Evolutionary conservation across 2,329 filamentous ascomycete species (phyloP).

Genomic region (Sporothrix humicola): DNA sequence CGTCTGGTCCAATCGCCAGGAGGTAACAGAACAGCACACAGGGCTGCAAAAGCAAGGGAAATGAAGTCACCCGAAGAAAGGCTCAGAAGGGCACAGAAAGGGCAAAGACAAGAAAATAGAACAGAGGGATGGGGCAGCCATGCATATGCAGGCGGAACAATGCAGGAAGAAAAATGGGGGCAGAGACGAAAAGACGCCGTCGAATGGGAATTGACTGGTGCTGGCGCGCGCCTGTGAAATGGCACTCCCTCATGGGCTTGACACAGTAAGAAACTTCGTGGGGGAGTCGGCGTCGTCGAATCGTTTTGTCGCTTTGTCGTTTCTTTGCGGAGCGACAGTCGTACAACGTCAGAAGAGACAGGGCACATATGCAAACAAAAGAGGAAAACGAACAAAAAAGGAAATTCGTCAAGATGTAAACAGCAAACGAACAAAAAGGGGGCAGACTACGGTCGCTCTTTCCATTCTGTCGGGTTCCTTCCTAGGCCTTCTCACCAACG

Average conservation of each 20-base stretch:
- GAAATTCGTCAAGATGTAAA: neutral
- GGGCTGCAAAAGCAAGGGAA: constrained; percentile 20
- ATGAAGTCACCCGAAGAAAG: neutral
- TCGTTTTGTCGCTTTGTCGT: neutral
- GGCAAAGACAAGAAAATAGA: neutral
- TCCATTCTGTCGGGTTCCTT: neutral
- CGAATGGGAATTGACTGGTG: neutral
- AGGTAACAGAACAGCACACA: neutral
- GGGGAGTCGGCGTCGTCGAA: neutral
- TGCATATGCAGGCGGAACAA: constrained; percentile 33
- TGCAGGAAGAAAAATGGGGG: neutral
- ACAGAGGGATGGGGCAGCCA: constrained; percentile 30
- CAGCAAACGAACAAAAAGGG: neutral
- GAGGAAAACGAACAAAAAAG: neutral
- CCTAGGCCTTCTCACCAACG: neutral
- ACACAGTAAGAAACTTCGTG: too few relatives aligned
- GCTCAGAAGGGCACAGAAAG: neutral
- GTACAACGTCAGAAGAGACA: neutral
- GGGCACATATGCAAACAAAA: neutral
- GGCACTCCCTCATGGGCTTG: neutral
- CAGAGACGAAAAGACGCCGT: neutral
- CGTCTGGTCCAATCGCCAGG: constrained; percentile 5
- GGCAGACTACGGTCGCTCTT: neutral
- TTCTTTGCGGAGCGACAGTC: neutral
- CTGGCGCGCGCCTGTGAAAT: constrained; percentile 5